Percentiles rank a stretch among this genome's conserved stretches.
These are phyloP conservation scores for Spiraea crenata DNA, from an alignment of 331 rosid genomes.

Conservation along the genomic window DNA sequence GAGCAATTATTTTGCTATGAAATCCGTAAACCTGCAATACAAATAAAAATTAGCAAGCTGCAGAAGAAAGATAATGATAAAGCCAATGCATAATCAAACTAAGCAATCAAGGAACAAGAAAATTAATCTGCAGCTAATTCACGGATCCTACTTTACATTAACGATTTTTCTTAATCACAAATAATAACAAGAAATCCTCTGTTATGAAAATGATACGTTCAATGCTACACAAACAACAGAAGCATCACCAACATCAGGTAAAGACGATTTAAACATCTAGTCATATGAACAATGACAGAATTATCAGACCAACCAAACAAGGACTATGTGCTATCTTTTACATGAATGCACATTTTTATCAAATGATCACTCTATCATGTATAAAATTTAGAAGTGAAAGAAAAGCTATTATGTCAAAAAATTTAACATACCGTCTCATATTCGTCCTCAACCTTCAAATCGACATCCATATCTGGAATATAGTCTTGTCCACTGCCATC, in stretches of 20 bases:
- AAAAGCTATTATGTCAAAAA: background rate
- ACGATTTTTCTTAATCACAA: too few relatives aligned
- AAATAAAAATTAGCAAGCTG: background rate
- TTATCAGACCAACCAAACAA: slow-evolving; percentile 2
- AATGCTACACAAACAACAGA: background rate
- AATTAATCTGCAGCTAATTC: too few relatives aligned
- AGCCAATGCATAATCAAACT: too few relatives aligned
- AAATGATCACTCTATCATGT: background rate
- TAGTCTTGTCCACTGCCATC: background rate
- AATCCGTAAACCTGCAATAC: slow-evolving; percentile 4
- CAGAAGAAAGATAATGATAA: background rate
- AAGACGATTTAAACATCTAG: background rate
- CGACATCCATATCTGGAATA: background rate
- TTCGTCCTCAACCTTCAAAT: background rate
- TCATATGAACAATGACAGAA: background rate
- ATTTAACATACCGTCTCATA: background rate
- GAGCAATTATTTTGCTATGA: background rate
- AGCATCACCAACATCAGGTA: background rate
- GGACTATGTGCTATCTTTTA: background rate
- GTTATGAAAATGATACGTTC: background rate
- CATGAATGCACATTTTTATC: background rate
- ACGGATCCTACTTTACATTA: too few relatives aligned
- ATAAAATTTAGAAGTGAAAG: background rate
- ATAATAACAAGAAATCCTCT: too few relatives aligned
- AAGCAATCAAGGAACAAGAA: too few relatives aligned